Base-by-base conservation (phyloP, 2,329 filamentous ascomycete genomes). In the Talaromyces funiculosus region DNA sequence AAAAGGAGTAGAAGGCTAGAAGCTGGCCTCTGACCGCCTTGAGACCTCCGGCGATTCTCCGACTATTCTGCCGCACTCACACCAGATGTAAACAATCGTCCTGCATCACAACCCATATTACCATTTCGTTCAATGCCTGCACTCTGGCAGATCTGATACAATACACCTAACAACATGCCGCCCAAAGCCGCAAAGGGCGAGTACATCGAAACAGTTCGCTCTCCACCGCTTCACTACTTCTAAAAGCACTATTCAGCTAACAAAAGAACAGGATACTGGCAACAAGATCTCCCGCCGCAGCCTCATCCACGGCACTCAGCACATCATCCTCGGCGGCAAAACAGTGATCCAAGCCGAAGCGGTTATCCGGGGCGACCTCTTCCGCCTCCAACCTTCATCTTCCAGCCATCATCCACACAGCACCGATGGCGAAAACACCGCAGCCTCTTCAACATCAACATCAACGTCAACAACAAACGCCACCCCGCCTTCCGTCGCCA, bases 251-350 rank as follows among this genome's bases (percentile, higher is more conserved):
- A n/a, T 14, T 4, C 43, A 26, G 56, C 22, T 58, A 20, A 51
- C 14, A 40, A 6, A 42, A n/a, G 9, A 43, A 8, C 16, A 96
- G 92, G 93, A 97, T 78, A 96, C 92, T 2, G 94, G 94, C 67
- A 99, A 99, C 84, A 97, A 97, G 80, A 94, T 99, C 69, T 93
- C 92, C 40, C 90, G 94, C 66, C 91, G 91, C 67, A 90, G 91
- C 64, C 87, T 89, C 72, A 90, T 99, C 67, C 90, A 96, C 70
- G 94, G 94, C 69, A 97, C 93, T 22, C 92, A 96, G 68, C 96
- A 97, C 78, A 97, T 99, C 77, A 96, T 96, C 76, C 88, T 99
- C 1, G 94, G 92, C 67, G 94, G 94, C 64, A 96, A 91, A 77
- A 96, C 92, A 0, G 91, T 97, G 64, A 96, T 99, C 71, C 92